Evolutionary conservation across 2,329 filamentous ascomycete species (phyloP).

Genomic region (Chaetomiaceae sp.): DNA sequence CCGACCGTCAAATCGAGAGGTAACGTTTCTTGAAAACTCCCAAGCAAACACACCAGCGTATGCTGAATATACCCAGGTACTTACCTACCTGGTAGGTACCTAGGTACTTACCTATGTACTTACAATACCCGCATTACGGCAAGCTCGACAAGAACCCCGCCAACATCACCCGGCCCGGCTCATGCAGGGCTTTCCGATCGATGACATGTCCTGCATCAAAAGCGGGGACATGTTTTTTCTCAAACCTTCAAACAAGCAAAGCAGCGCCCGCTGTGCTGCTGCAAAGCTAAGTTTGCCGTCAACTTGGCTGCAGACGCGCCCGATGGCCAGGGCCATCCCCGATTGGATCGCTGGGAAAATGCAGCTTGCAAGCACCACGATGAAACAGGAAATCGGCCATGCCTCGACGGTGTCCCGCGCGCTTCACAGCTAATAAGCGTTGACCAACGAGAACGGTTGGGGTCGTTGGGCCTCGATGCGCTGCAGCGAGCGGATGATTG

Average conservation of each 20-base stretch:
- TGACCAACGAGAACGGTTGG: neutral
- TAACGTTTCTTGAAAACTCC: too few relatives aligned
- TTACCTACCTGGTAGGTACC: too few relatives aligned
- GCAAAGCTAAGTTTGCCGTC: neutral
- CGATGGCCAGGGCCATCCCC: constrained; percentile 3
- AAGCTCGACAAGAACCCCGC: too few relatives aligned
- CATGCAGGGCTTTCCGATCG: neutral
- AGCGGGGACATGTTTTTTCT: too few relatives aligned
- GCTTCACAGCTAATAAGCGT: neutral
- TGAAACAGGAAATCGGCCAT: constrained; percentile 4
- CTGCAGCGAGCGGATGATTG: neutral
- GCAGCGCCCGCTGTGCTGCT: neutral
- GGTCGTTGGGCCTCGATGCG: neutral
- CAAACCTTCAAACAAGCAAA: too few relatives aligned
- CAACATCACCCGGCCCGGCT: too few relatives aligned
- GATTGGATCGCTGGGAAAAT: constrained; percentile 5
- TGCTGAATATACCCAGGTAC: too few relatives aligned
- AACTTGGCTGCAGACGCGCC: constrained; percentile 8
- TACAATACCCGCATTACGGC: too few relatives aligned
- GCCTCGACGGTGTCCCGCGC: neutral
- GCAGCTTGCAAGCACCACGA: constrained; percentile 3
- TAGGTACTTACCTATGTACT: too few relatives aligned
- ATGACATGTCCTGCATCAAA: neutral
- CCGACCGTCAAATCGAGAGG: too few relatives aligned
- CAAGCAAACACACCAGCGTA: too few relatives aligned